Percentiles rank a stretch among this genome's conserved stretches.
Evolutionary conservation across 225 moss, liverwort and hornwort species (phyloP).

Genomic region (Ulota crispa): DNA sequence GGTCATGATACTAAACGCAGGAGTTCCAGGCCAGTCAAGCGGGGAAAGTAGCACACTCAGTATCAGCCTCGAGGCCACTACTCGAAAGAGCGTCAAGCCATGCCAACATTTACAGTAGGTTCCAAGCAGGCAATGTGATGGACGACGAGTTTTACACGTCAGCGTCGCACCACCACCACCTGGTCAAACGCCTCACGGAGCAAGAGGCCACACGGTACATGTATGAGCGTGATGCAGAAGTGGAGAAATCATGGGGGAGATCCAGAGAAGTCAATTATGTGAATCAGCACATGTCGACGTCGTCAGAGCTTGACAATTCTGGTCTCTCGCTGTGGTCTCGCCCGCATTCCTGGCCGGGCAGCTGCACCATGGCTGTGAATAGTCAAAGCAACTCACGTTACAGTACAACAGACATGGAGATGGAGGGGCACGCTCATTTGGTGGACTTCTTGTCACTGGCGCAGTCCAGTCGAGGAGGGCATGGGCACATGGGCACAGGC

Average conservation of each 20-base stretch:
- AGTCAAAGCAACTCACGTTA: constrained; percentile 20
- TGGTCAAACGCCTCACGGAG: background rate
- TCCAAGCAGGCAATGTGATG: constrained; percentile 11
- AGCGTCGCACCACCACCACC: background rate
- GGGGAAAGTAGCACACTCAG: background rate
- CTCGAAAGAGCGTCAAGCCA: constrained; percentile 24
- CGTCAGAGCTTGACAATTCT: constrained; percentile 12
- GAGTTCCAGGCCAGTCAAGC: constrained; percentile 20
- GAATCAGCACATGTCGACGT: background rate
- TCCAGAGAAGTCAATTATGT: constrained; percentile 13
- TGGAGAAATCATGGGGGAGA: background rate
- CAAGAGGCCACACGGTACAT: background rate
- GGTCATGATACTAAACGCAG: background rate
- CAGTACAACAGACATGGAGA: constrained; percentile 11
- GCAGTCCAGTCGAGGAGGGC: constrained; percentile 5
- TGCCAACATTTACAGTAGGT: constrained; percentile 23
- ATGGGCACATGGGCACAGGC: constrained; percentile 19
- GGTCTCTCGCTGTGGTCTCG: constrained; percentile 14
- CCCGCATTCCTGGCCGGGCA: constrained; percentile 55
- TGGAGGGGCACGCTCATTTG: constrained; percentile 32
- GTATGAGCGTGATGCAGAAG: constrained; percentile 1
- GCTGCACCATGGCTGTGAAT: background rate
- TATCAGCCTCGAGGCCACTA: constrained; percentile 1
- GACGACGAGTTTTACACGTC: constrained; percentile 20
- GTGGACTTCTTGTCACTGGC: constrained; percentile 52